A percentile compares a stretch with the other conserved stretches of the same genome.
These are phyloP conservation scores for Colletotrichum eremochloae DNA, from an alignment of 2,329 filamentous ascomycete genomes.

Conservation along the genomic window DNA sequence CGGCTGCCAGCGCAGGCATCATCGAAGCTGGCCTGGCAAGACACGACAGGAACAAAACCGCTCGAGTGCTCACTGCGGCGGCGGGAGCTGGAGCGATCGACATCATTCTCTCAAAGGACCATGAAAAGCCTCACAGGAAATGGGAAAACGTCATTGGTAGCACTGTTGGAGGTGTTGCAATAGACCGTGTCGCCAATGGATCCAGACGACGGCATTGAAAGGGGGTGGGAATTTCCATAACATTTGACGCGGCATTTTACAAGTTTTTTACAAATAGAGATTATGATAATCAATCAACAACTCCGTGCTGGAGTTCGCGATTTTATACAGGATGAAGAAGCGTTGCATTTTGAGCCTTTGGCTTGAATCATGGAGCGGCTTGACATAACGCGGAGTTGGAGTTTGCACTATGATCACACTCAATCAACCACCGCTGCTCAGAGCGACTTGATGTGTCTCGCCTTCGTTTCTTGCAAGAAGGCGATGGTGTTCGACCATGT, in stretches of 20 bases:
- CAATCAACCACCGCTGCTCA: no score
- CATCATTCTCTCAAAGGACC: conserved; percentile 16
- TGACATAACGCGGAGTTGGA: not conserved
- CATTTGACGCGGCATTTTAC: not conserved
- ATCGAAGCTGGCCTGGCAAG: conserved; percentile 28
- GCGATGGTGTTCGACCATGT: no score
- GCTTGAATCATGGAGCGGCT: not conserved
- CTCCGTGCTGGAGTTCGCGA: no score
- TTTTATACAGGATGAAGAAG: no score
- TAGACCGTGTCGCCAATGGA: conserved; percentile 30
- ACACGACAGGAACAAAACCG: conserved; percentile 20
- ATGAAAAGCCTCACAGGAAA: conserved; percentile 20
- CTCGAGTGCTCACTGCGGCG: conserved; percentile 32
- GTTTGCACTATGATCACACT: no score
- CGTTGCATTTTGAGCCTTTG: not conserved
- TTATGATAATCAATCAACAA: not conserved
- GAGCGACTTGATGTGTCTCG: no score
- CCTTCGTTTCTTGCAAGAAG: no score
- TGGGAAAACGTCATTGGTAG: conserved; percentile 27
- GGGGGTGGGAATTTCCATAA: accelerated
- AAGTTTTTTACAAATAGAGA: not conserved
- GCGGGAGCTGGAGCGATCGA: conserved; percentile 30
- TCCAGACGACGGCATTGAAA: not conserved
- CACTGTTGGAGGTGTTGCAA: conserved; percentile 14
- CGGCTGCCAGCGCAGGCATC: conserved; percentile 33